Evolutionary conservation across 768 basidiomycete genomes (phyloP), one percentile per base, ranked within the genome.

Genomic region (Mycena vitilis): DNA sequence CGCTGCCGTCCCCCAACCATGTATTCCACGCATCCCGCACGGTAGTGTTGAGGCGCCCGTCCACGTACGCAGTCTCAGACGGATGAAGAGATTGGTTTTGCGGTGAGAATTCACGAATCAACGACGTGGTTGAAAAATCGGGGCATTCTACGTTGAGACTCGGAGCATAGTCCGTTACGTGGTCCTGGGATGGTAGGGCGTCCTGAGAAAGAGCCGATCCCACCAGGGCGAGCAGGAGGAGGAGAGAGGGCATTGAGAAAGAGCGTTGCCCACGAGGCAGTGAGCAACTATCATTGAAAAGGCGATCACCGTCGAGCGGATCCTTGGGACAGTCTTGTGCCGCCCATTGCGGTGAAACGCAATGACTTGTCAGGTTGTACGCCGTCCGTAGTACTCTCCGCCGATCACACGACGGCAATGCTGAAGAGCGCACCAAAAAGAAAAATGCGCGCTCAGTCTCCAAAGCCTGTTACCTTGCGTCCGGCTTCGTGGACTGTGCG

Each of bases 1-100:
- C 67, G 2, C 85, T 84, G 10, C 82, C 85, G 70, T 91, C 79
- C 1, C 86, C 86, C 51, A 91, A 66, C 89, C 91, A 92, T 37
- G 82, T 79, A 8, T 75, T 77, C 89, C 90, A 92, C 11, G 87
- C 87, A 30, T 73, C 71, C 0, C 83, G 81, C 4, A 88, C 74
- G 58, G 83, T 78, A 9, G 74, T 76, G 5, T 80, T 73, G 22
- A 82, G 75, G 12, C 90, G 84, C 7, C 78, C 74, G 11, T 73
- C 40, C 40, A 91, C 75, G 71, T 90, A 92, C 0, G 78, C 77
- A 0, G 58, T 59, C 73, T 92, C 91, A 18, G 75, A 73, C 4
- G 85, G 76, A 71, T 89, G 81, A 5, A 92, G 73, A 1, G 81
- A 72, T 75, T 89, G 90, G 25, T 81, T 85, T 56, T 83, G 74